Base-by-base conservation (phyloP, 306 rosid species). In the Cajanus cajan region DNA sequence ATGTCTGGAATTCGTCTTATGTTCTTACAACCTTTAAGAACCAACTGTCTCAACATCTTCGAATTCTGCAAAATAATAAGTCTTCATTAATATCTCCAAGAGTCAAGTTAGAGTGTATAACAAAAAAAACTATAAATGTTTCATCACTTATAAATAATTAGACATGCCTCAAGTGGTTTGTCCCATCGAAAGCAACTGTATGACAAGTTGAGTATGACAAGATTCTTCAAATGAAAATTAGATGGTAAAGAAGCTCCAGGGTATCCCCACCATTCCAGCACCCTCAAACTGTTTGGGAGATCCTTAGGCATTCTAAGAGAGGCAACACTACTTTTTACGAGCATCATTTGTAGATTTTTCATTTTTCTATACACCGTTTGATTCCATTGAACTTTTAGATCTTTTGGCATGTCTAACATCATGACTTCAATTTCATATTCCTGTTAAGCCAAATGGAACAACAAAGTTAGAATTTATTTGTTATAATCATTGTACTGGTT, bases 201-300 rank as follows among this genome's bases (percentile, higher is more conserved):
- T 54, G 62, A 54, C 69, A 68, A 5, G 39, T 78, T 43, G 8
- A 78, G 57, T 40, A 54, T 45, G 44, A 18, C 54, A 13, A 78
- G 76, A 6, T 54, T 16, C 18, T 7, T 43, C 1, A 47, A 28
- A 67, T 18, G 37, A 68, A 55, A 54, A 14, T 57, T 31, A 4
- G 28, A 2, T 16, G 82, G 82, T 33, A 68, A 68, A 31, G 19
- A 41, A 41, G 36, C 7, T 41, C 2, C 12, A 40, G 9, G 44
- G 7, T 40, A 40, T 7, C 44, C 31, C 31, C 1, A 3, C 31
- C 31, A 28, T 28, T 1, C 3, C 31, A 28, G 3, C 31, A 28
- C 31, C 3, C 3, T 28, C 31, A 28, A 28, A 28, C 31, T 28
- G 31, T 28, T 28, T 3, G 31, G 31, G 3, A 28, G 31, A 28